A percentile compares a stretch with the other conserved stretches of the same genome.
Conservation (phyloP, 805 yeast species). For the Kodamaea neixiangensis region DNA sequence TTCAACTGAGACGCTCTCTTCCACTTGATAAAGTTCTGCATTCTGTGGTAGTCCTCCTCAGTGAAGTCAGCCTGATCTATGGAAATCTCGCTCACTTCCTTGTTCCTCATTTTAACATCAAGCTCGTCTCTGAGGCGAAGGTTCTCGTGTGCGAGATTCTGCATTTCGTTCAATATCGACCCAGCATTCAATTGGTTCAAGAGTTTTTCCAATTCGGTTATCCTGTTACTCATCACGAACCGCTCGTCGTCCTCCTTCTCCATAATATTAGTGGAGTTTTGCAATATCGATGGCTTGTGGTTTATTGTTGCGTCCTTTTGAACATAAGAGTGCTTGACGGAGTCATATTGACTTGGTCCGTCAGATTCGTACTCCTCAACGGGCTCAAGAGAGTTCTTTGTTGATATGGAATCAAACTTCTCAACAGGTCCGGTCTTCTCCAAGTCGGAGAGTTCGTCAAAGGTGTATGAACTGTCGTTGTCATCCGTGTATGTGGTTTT, state of each 20-base stretch:
- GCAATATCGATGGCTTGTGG: conserved; percentile 14
- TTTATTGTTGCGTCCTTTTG: conserved; percentile 8
- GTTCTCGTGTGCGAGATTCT: conserved; percentile 20
- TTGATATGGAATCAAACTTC: background rate
- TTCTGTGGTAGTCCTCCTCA: conserved; percentile 17
- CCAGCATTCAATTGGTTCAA: conserved; percentile 15
- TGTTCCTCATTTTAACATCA: conserved; percentile 8
- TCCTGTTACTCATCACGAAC: conserved; percentile 9
- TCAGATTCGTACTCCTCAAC: background rate
- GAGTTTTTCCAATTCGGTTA: conserved; percentile 17
- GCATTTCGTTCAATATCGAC: conserved; percentile 11
- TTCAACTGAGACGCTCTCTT: conserved; percentile 40
- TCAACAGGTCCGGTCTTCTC: conserved; percentile 8
- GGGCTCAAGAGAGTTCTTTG: conserved; percentile 1
- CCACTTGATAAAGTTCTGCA: conserved; percentile 33
- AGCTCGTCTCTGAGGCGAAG: conserved; percentile 13
- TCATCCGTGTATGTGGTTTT: conserved; percentile 3
- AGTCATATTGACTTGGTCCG: conserved; percentile 5
- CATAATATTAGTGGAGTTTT: conserved; percentile 12
- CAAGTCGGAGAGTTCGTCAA: conserved; percentile 28
- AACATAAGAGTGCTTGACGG: background rate
- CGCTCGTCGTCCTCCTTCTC: conserved; percentile 4
- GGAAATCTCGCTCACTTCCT: conserved; percentile 16
- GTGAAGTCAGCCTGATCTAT: conserved; percentile 26
- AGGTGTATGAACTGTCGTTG: conserved; percentile 32